Conservation (phyloP, 768 basidiomycete genomes). For the Omphalotus guepiniiformis region DNA sequence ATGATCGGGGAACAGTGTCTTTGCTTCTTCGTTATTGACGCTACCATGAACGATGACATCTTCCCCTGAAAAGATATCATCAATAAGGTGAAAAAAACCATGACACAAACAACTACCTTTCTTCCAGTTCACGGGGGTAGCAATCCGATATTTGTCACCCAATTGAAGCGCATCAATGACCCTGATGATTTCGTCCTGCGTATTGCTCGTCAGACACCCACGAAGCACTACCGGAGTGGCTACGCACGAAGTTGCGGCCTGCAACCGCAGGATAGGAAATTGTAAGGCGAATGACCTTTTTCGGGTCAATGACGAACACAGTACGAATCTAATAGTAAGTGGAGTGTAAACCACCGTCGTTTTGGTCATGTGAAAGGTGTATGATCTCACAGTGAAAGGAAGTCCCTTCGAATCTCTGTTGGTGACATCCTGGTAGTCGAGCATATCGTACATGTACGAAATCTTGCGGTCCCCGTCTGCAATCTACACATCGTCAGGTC, state of each 20-base stretch:
- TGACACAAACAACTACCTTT: no score
- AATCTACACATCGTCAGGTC: constrained; percentile 49
- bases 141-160: constrained; percentile 79
- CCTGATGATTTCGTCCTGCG: constrained; percentile 48
- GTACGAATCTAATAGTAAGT: no score
- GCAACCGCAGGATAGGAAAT: constrained; percentile 93
- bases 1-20: constrained; percentile 83
- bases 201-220: neutral
- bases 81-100: no score
- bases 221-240: no score
- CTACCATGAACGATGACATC: constrained; percentile 90
- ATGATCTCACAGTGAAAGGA: constrained; percentile 83
- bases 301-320: constrained; percentile 96
- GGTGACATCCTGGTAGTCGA: constrained; percentile 91
- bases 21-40: constrained; percentile 84
- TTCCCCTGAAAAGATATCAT: no score
- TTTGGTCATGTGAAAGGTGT: no score
- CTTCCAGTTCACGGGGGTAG: constrained; percentile 94
- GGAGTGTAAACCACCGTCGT: constrained; percentile 31
- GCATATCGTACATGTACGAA: constrained; percentile 89
- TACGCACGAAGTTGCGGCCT: constrained; percentile 78
- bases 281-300: constrained; percentile 88
- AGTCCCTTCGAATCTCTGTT: constrained; percentile 84
- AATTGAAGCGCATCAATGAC: constrained; percentile 93
- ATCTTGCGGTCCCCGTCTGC: constrained; percentile 87